phyloP scores from a whole-genome alignment of 108 stramenopile genomes.

The Poteriospumella lacustris region DNA sequence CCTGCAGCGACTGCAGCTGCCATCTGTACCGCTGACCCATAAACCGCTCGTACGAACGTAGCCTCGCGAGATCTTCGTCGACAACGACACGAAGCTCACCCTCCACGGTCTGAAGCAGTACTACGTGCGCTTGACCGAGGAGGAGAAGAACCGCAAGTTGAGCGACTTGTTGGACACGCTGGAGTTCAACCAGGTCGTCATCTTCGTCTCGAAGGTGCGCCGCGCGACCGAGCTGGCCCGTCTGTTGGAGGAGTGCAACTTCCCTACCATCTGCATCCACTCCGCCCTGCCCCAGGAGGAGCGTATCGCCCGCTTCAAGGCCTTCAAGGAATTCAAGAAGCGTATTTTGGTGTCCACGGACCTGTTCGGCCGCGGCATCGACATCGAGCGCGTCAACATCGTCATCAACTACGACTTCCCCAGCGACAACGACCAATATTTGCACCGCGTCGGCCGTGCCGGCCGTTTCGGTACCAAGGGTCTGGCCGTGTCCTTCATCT shows the following conservation, averaged over 20 bases:
- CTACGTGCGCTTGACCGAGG: constrained; percentile 89
- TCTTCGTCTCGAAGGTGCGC: constrained; percentile 91
- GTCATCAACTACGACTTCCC: constrained; percentile 99
- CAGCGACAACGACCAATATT: constrained; percentile 61
- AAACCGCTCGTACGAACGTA: neutral
- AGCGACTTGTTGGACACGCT: constrained; percentile 95
- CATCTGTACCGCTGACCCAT: constrained; percentile 30
- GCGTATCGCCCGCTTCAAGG: constrained; percentile 90
- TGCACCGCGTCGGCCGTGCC: constrained; percentile 92
- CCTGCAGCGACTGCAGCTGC: neutral
- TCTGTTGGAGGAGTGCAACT: constrained; percentile 96
- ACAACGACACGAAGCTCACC: constrained; percentile 98
- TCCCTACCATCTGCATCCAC: constrained; percentile 97
- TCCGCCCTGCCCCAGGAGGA: constrained; percentile 91
- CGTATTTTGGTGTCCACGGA: constrained; percentile 98
- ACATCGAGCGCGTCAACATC: constrained; percentile 98
- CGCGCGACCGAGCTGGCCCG: constrained; percentile 71
- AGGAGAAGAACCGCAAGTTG: constrained; percentile 97
- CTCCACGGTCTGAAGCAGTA: constrained; percentile 98
- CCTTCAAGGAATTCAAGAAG: constrained; percentile 95
- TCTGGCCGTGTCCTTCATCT: constrained; percentile 94
- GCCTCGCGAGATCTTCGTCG: constrained; percentile 92
- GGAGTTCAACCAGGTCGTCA: constrained; percentile 99
- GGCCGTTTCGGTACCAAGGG: constrained; percentile 97
- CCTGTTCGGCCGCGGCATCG: constrained; percentile 98